A percentile compares a stretch with the other conserved stretches of the same genome.
phyloP scores from a whole-genome alignment of 176 grass and related monocot species.

The Aechmea fasciata region DNA sequence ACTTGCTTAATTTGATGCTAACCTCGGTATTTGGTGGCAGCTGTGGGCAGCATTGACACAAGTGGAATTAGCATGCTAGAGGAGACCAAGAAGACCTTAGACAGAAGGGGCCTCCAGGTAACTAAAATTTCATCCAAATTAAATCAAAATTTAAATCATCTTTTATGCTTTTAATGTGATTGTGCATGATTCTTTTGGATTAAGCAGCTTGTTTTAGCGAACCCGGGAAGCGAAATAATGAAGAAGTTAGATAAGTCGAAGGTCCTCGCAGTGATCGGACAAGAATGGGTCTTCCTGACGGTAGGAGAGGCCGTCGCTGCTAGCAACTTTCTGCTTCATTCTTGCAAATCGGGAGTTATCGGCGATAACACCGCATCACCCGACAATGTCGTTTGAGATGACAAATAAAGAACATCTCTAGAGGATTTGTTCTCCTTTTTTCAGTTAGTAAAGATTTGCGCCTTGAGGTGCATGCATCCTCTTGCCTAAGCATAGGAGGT shows the following conservation, averaged over 20 bases:
- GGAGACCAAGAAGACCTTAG: constrained; percentile 39
- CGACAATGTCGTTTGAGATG: constrained; percentile 43
- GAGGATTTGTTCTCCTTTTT: neutral
- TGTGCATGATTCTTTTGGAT: neutral
- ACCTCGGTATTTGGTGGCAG: constrained; percentile 24
- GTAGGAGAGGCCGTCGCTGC: constrained; percentile 52
- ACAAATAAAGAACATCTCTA: neutral
- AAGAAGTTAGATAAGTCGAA: constrained; percentile 60
- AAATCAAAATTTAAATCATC: neutral
- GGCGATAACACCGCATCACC: constrained; percentile 5
- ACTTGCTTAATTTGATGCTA: neutral
- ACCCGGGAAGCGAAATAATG: constrained; percentile 71
- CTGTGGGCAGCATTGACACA: constrained; percentile 60
- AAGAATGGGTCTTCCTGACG: constrained; percentile 64
- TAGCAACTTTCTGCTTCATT: constrained; percentile 32
- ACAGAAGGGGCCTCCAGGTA: constrained; percentile 62
- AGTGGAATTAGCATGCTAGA: constrained; percentile 60
- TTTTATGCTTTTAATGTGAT: neutral
- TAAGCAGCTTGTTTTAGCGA: constrained; percentile 61
- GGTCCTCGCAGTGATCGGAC: constrained; percentile 45
- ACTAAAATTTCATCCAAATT: neutral
- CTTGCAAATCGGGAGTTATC: constrained; percentile 14
- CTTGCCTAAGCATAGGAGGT: neutral
- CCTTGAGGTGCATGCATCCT: neutral
- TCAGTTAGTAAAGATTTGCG: neutral